A percentile compares a stretch with the other conserved stretches of the same genome.
Evolutionary conservation across 2,329 filamentous ascomycete genomes (phyloP).

Genomic region (Cryphonectria carpinicola): DNA sequence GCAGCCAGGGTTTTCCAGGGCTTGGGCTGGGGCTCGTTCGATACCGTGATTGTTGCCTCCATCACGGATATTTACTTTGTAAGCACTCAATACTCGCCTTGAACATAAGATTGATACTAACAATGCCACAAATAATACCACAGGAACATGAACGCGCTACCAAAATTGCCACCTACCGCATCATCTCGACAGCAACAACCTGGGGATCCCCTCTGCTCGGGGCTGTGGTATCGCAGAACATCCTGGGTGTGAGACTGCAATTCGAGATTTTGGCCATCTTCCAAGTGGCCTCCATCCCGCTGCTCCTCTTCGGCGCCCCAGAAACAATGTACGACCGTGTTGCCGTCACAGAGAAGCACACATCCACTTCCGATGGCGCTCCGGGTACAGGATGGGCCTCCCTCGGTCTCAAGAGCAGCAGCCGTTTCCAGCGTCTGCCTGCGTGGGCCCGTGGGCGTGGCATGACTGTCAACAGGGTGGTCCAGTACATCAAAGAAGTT

Average conservation of each 20-base stretch:
- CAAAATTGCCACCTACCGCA: conserved; percentile 50
- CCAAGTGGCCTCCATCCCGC: conserved; percentile 49
- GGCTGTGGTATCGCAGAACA: conserved; percentile 49
- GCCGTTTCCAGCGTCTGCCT: conserved; percentile 31
- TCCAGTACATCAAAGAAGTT: conserved; percentile 43
- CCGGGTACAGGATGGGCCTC: conserved; percentile 33
- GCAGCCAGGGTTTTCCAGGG: conserved; percentile 58
- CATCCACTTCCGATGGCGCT: neutral
- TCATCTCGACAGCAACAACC: conserved; percentile 49
- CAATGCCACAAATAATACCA: neutral
- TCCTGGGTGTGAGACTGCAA: conserved; percentile 49
- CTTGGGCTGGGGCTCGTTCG: conserved; percentile 62
- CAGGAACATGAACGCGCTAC: conserved; percentile 57
- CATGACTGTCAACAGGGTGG: conserved; percentile 33
- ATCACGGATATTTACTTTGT: conserved; percentile 64
- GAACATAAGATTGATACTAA: conserved; percentile 31
- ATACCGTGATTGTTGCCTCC: conserved; percentile 55
- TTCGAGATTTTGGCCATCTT: conserved; percentile 57
- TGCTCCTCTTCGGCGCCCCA: conserved; percentile 52
- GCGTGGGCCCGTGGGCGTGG: conserved; percentile 35
- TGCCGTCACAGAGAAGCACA: conserved; percentile 33
- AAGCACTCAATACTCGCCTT: conserved; percentile 32
- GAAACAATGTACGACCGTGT: conserved; percentile 58
- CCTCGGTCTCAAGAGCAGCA: conserved; percentile 27
- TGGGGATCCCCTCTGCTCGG: conserved; percentile 60